A percentile compares a stretch with the other conserved stretches of the same genome.
Evolutionary conservation across 768 basidiomycete species (phyloP).

Genomic region (Cyclocybe cylindracea): DNA sequence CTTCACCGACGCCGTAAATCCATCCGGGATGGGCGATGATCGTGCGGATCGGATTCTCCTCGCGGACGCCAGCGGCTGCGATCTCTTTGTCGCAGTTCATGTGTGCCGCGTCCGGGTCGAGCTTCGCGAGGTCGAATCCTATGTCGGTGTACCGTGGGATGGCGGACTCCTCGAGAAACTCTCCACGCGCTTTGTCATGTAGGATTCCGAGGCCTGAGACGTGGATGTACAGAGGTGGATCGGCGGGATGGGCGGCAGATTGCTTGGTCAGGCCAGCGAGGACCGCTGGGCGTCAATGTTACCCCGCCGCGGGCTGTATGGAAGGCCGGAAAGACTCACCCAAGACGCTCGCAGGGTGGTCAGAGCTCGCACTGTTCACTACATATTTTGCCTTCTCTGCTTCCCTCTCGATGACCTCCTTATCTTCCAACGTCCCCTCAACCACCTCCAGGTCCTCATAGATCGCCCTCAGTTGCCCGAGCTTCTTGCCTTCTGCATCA

Average conservation of each 20-base stretch:
- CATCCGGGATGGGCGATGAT: slow-evolving; percentile 42
- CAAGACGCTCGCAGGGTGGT: slow-evolving; percentile 33
- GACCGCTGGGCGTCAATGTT: slow-evolving; percentile 25
- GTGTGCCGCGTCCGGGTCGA: slow-evolving; percentile 20
- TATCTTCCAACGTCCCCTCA: slow-evolving; percentile 40
- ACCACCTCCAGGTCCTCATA: slow-evolving; percentile 35
- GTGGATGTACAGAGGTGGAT: slow-evolving; percentile 45
- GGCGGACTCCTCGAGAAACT: slow-evolving; percentile 25
- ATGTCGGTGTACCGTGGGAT: slow-evolving; percentile 39
- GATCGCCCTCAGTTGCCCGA: slow-evolving; percentile 26
- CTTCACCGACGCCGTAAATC: slow-evolving; percentile 45
- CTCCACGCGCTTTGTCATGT: slow-evolving; percentile 41
- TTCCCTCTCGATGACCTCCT: slow-evolving; percentile 32
- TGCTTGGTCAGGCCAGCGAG: slow-evolving; percentile 38
- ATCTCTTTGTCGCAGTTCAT: slow-evolving; percentile 29
- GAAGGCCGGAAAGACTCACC: slow-evolving; percentile 19
- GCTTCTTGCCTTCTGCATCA: slow-evolving; percentile 22
- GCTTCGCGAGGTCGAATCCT: slow-evolving; percentile 31
- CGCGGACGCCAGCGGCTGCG: slow-evolving; percentile 39
- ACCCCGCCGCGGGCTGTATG: not conserved
- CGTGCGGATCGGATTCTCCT: slow-evolving; percentile 41
- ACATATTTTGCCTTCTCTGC: slow-evolving; percentile 36
- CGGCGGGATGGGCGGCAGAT: slow-evolving; percentile 32
- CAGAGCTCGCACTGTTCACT: slow-evolving; percentile 42
- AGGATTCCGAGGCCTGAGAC: slow-evolving; percentile 41